These are phyloP conservation scores for Apiotrichum gamsii DNA, from an alignment of 1,284 basidiomycete genomes.

Conservation along the genomic window DNA sequence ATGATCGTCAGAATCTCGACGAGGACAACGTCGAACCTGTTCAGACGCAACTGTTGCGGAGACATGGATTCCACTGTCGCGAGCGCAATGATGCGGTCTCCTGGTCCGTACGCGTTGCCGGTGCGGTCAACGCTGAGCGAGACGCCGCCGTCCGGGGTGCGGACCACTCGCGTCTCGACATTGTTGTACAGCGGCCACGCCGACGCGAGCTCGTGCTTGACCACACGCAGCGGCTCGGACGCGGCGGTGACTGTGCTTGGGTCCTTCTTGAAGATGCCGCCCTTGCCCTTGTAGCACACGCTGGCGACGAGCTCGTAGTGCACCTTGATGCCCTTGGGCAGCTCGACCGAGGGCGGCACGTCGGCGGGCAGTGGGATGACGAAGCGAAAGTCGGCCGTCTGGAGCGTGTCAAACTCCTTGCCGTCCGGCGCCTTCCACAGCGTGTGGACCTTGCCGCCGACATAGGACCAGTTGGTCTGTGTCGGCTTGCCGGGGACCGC, in stretches of 20 bases:
- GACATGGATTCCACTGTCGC: constrained; percentile 53
- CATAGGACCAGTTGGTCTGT: constrained; percentile 55
- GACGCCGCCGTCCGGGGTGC: constrained; percentile 56
- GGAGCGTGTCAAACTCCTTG: constrained; percentile 59
- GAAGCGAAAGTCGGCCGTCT: constrained; percentile 61
- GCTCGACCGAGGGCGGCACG: constrained; percentile 69
- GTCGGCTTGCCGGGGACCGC: constrained; percentile 57
- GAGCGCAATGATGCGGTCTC: constrained; percentile 65
- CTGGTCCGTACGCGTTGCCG: constrained; percentile 71
- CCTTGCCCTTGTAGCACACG: constrained; percentile 73
- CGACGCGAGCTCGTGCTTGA: constrained; percentile 82
- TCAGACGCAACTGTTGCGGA: constrained; percentile 63
- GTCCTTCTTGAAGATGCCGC: constrained; percentile 66
- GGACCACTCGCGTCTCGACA: constrained; percentile 62
- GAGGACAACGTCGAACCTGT: constrained; percentile 71
- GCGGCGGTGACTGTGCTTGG: constrained; percentile 57
- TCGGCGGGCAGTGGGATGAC: constrained; percentile 77
- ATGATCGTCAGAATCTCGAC: constrained; percentile 58
- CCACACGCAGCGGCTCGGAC: constrained; percentile 64
- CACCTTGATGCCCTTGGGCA: constrained; percentile 68
- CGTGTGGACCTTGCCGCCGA: constrained; percentile 34
- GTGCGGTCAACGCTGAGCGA: constrained; percentile 63
- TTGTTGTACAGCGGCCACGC: constrained; percentile 82
- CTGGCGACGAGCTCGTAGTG: constrained; percentile 78
- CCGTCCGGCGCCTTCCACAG: constrained; percentile 40